Conservation (phyloP, 805 yeast species). For the Kodamaea neixiangensis region DNA sequence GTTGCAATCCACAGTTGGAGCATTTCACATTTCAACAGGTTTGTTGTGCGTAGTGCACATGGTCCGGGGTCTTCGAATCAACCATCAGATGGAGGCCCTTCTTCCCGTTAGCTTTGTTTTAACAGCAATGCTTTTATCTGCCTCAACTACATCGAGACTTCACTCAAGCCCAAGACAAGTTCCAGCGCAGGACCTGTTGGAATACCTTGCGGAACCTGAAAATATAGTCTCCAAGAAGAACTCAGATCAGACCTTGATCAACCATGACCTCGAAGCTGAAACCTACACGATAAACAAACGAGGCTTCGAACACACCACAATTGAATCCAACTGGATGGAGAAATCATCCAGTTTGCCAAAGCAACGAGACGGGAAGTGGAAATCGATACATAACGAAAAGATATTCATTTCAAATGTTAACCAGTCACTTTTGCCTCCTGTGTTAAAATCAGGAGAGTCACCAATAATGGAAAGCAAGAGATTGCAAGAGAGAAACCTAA, state of each 20-base stretch:
- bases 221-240: conserved; percentile 11
- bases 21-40: not conserved
- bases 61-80: not conserved
- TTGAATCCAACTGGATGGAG: not conserved
- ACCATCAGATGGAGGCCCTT: not conserved
- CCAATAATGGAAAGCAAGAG: conserved; percentile 31
- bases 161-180: not conserved
- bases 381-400: conserved; percentile 27
- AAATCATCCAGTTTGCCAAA: not conserved
- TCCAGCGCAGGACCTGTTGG: not conserved
- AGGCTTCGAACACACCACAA: not conserved
- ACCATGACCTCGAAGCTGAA: conserved; percentile 18
- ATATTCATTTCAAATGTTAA: conserved; percentile 29
- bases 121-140: not conserved
- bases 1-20: not conserved
- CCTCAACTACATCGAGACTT: not conserved
- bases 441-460: conserved; percentile 33
- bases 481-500: conserved; percentile 3
- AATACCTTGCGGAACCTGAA: not conserved
- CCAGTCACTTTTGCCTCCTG: conserved; percentile 35
- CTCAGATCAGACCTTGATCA: conserved; percentile 13
- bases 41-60: conserved; percentile 3
- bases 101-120: not conserved
- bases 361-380: not conserved
- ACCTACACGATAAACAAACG: conserved; percentile 12